Evolutionary conservation across 768 basidiomycete genomes (phyloP).

Genomic region (Lentinula boryana): DNA sequence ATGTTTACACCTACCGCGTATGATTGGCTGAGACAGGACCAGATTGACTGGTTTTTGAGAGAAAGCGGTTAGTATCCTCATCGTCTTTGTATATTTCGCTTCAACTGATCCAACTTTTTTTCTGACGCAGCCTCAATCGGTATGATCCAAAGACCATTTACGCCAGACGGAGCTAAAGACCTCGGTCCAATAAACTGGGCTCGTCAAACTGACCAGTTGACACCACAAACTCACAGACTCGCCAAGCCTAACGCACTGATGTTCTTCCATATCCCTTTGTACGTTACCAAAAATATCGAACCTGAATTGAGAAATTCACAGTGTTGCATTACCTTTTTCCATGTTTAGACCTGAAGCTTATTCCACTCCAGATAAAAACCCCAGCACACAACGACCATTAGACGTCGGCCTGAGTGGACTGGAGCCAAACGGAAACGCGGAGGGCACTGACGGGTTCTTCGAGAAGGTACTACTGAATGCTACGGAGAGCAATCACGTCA

Average conservation of each 20-base stretch:
- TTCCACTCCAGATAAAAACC: constrained; percentile 57
- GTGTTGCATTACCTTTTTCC: not conserved
- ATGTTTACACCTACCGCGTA: constrained; percentile 68
- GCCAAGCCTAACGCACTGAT: constrained; percentile 94
- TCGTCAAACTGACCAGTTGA: constrained; percentile 55
- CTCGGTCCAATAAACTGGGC: constrained; percentile 57
- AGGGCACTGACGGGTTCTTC: constrained; percentile 77
- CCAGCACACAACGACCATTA: constrained; percentile 51
- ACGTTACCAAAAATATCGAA: constrained; percentile 19
- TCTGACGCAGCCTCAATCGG: constrained; percentile 44
- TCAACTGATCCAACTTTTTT: not conserved
- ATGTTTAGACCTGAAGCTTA: constrained; percentile 67
- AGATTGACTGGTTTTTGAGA: constrained; percentile 89
- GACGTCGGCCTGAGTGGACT: constrained; percentile 62
- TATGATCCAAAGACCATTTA: constrained; percentile 78
- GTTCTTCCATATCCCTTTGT: constrained; percentile 98
- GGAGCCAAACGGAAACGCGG: constrained; percentile 58
- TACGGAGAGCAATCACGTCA: constrained; percentile 60
- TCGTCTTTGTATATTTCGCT: not conserved
- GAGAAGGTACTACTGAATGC: constrained; percentile 72
- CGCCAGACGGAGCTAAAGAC: constrained; percentile 69
- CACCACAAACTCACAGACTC: constrained; percentile 47
- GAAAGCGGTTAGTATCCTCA: constrained; percentile 48
- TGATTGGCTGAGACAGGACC: constrained; percentile 80
- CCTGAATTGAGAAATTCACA: not conserved